These are phyloP conservation scores for Trametes hirsuta DNA, from an alignment of 1,284 basidiomycete species.

Conservation along the genomic window DNA sequence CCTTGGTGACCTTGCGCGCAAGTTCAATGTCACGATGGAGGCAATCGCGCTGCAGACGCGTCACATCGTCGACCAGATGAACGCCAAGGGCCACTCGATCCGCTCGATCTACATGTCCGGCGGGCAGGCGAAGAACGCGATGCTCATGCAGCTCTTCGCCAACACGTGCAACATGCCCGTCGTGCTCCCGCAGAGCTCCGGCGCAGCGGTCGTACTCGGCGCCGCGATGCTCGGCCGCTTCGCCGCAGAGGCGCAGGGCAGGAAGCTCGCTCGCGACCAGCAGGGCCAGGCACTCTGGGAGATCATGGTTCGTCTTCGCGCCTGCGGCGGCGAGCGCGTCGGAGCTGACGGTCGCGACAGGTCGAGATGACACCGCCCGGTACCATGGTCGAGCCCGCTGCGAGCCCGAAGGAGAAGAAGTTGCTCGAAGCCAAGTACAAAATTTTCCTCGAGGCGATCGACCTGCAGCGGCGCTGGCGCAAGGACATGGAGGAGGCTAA, in stretches of 20 bases:
- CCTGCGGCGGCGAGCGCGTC: neutral
- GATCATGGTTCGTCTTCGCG: slow-evolving; percentile 76
- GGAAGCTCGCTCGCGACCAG: slow-evolving; percentile 47
- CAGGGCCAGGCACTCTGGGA: slow-evolving; percentile 83
- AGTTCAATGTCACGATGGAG: slow-evolving; percentile 92
- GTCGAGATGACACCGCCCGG: slow-evolving; percentile 92
- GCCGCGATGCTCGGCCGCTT: slow-evolving; percentile 93
- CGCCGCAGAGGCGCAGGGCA: slow-evolving; percentile 65
- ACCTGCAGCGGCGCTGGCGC: slow-evolving; percentile 86
- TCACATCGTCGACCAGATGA: slow-evolving; percentile 94
- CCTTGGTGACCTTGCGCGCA: slow-evolving; percentile 83
- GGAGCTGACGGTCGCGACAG: slow-evolving; percentile 40
- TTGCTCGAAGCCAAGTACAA: slow-evolving; percentile 91
- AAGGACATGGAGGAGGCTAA: slow-evolving; percentile 66
- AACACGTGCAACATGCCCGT: slow-evolving; percentile 86
- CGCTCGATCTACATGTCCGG: slow-evolving; percentile 91
- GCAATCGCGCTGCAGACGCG: slow-evolving; percentile 94
- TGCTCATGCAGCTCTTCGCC: slow-evolving; percentile 88
- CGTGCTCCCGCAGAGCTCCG: slow-evolving; percentile 78
- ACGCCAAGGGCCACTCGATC: slow-evolving; percentile 84
- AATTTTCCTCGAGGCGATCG: slow-evolving; percentile 89
- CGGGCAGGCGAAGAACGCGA: slow-evolving; percentile 86
- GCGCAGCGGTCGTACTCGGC: slow-evolving; percentile 89
- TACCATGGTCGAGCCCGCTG: slow-evolving; percentile 71
- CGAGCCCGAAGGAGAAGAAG: slow-evolving; percentile 65